A percentile compares a stretch with the other conserved stretches of the same genome.
These are phyloP conservation scores for Vachellia collinsii DNA, from an alignment of 306 rosid genomes.

Conservation along the genomic window DNA sequence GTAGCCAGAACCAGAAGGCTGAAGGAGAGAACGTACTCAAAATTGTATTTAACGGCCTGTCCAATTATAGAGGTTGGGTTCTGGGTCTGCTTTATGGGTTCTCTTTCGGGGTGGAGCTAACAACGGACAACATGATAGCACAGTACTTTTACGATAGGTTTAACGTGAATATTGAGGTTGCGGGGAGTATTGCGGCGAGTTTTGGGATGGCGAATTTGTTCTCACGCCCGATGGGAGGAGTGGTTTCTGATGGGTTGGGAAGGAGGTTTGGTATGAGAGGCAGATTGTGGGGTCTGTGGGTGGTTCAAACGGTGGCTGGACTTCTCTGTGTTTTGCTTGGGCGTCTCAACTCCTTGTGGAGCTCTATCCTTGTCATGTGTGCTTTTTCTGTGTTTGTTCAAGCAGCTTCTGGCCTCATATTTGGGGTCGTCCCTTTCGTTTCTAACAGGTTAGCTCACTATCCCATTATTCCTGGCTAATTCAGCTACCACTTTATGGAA, in stretches of 20 bases:
- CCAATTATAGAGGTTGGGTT: slow-evolving; percentile 65
- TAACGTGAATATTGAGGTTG: slow-evolving; percentile 44
- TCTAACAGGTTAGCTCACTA: slow-evolving; percentile 50
- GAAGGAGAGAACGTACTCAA: background rate
- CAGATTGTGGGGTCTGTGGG: slow-evolving; percentile 63
- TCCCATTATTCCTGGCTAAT: background rate
- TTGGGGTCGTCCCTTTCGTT: slow-evolving; percentile 66
- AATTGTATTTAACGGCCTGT: slow-evolving; percentile 38
- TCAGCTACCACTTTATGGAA: background rate
- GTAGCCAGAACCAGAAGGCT: background rate
- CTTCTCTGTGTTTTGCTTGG: slow-evolving; percentile 55
- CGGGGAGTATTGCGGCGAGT: slow-evolving; percentile 61
- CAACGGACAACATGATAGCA: slow-evolving; percentile 59
- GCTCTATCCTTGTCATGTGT: slow-evolving; percentile 58
- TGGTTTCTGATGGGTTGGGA: slow-evolving; percentile 55
- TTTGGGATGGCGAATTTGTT: slow-evolving; percentile 62
- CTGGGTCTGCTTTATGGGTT: slow-evolving; percentile 49
- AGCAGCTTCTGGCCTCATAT: slow-evolving; percentile 60
- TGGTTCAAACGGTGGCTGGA: slow-evolving; percentile 52
- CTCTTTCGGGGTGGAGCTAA: slow-evolving; percentile 60
- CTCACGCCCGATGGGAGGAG: slow-evolving; percentile 62
- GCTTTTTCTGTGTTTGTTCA: slow-evolving; percentile 53
- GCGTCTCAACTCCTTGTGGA: slow-evolving; percentile 49
- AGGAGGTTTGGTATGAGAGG: slow-evolving; percentile 62
- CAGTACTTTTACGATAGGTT: slow-evolving; percentile 62